These are phyloP conservation scores for Silene uniflora DNA, from an alignment of 148 eudicot genomes.

Conservation along the genomic window DNA sequence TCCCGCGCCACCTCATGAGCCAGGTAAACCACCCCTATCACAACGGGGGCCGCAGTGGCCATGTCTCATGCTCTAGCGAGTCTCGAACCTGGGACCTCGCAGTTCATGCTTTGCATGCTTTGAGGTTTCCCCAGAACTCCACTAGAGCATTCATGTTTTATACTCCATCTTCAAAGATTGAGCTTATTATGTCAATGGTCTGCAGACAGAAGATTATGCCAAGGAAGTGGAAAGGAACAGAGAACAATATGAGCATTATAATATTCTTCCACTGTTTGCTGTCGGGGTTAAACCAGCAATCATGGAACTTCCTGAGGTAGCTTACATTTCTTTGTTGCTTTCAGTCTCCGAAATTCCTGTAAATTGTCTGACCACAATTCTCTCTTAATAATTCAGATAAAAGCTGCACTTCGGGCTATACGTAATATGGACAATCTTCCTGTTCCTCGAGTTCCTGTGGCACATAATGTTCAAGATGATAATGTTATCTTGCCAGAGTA, in stretches of 20 bases:
- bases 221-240: constrained; percentile 80
- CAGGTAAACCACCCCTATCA: too few relatives aligned
- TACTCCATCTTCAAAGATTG: constrained; percentile 5
- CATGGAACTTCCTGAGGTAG: constrained; percentile 97
- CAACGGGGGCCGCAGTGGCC: too few relatives aligned
- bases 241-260: constrained; percentile 71
- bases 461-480: constrained; percentile 28
- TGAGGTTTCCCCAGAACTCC: too few relatives aligned
- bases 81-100: too few relatives aligned
- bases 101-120: too few relatives aligned
- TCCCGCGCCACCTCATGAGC: too few relatives aligned
- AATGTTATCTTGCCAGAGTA: constrained; percentile 47
- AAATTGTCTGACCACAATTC: neutral
- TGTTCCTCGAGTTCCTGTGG: constrained; percentile 37
- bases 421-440: constrained; percentile 68
- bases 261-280: constrained; percentile 85
- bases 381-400: constrained; percentile 46
- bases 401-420: constrained; percentile 76
- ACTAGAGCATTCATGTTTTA: constrained; percentile 4
- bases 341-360: constrained; percentile 11
- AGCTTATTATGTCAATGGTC: constrained; percentile 8
- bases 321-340: constrained; percentile 8
- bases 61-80: too few relatives aligned
- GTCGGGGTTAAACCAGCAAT: constrained; percentile 82
- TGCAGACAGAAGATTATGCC: constrained; percentile 72